These are phyloP conservation scores for Ilyonectria mors-panacis DNA, from an alignment of 2,329 filamentous ascomycete species.

Conservation along the genomic window DNA sequence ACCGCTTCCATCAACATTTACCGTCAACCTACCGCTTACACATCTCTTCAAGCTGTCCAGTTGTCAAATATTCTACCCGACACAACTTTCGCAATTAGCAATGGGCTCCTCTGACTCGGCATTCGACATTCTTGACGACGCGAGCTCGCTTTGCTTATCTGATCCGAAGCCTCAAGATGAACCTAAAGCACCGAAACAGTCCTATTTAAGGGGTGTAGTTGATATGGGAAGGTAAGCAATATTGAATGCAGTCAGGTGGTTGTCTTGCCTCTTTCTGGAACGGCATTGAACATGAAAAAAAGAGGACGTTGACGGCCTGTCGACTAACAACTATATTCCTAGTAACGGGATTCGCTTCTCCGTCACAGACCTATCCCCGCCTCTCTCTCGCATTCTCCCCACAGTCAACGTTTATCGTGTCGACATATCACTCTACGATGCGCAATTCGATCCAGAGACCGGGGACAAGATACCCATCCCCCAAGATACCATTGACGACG, in stretches of 20 bases:
- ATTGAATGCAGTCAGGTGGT: not conserved
- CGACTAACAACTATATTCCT: not conserved
- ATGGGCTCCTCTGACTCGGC: constrained; percentile 24
- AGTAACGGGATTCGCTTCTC: constrained; percentile 37
- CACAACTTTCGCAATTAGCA: not conserved
- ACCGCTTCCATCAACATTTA: too few species aligned
- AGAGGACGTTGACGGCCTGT: not conserved
- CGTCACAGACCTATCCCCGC: constrained; percentile 34
- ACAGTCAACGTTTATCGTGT: constrained; percentile 37
- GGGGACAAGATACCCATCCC: constrained; percentile 29
- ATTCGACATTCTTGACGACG: constrained; percentile 21
- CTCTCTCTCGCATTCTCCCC: constrained; percentile 33
- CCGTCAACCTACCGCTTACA: too few species aligned
- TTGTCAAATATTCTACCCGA: not conserved
- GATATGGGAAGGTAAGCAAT: constrained; percentile 36
- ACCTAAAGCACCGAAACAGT: not conserved
- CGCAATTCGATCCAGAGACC: constrained; percentile 32
- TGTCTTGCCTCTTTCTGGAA: too few species aligned
- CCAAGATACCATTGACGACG: constrained; percentile 20
- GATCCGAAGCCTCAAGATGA: not conserved
- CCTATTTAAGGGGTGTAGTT: constrained; percentile 30
- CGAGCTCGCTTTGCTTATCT: not conserved
- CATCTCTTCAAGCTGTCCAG: too few species aligned
- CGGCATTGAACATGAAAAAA: too few species aligned
- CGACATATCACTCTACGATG: constrained; percentile 36